Evolutionary conservation across 495 filamentous ascomycete species (phyloP).

Genomic region (Neurospora sublineolata): DNA sequence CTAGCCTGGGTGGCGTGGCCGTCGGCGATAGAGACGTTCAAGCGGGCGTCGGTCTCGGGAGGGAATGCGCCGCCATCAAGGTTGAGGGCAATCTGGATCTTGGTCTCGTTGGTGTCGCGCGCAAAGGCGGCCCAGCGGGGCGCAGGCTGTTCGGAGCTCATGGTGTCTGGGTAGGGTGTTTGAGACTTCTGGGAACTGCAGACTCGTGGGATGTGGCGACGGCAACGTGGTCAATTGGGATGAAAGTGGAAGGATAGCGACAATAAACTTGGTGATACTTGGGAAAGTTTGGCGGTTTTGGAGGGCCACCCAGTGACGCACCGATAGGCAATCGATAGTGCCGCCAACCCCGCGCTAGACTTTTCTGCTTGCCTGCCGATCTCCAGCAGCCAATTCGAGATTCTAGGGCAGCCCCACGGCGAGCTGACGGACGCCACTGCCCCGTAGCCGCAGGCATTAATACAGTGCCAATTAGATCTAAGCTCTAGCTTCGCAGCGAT

Average conservation of each 20-base stretch:
- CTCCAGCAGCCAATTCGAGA: neutral
- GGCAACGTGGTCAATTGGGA: neutral
- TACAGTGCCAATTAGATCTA: neutral
- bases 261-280: neutral
- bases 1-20: slow-evolving; percentile 74
- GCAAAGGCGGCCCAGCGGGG: slow-evolving; percentile 62
- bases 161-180: slow-evolving; percentile 10
- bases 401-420: neutral
- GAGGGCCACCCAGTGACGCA: neutral
- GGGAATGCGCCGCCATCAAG: slow-evolving; percentile 81
- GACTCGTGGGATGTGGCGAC: neutral
- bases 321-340: neutral
- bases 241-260: neutral
- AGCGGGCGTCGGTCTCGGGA: slow-evolving; percentile 35
- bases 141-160: slow-evolving; percentile 22
- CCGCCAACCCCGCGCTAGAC: neutral
- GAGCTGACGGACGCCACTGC: neutral
- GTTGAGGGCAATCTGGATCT: slow-evolving; percentile 82
- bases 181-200: neutral
- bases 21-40: slow-evolving; percentile 25
- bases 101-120: slow-evolving; percentile 92
- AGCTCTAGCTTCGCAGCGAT: neutral
- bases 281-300: neutral
- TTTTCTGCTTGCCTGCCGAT: neutral
- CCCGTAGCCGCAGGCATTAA: neutral